These are phyloP conservation scores for Sphagnum contortum DNA, from an alignment of 225 moss, liverwort and hornwort genomes.

Conservation along the genomic window DNA sequence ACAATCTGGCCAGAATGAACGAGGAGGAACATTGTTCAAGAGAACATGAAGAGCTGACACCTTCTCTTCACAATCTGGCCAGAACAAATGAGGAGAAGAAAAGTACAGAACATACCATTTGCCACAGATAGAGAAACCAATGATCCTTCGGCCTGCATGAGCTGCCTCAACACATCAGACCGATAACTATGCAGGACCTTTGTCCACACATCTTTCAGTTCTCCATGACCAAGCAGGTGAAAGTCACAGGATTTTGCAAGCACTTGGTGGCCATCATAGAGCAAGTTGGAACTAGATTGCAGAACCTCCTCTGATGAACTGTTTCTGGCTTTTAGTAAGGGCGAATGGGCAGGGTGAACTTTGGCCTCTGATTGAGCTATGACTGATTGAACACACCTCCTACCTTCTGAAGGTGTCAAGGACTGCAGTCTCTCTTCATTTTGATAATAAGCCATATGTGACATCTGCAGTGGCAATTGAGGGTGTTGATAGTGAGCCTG, in stretches of 20 bases:
- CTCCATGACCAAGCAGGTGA: conserved; percentile 35
- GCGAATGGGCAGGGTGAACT: conserved; percentile 23
- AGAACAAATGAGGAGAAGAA: not conserved
- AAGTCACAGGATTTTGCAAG: conserved; percentile 13
- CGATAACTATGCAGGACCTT: conserved; percentile 48
- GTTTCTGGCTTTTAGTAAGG: conserved; percentile 6
- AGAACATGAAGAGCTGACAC: too few relatives aligned
- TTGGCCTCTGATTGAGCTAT: not conserved
- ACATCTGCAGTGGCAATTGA: too few relatives aligned
- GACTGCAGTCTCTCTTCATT: not conserved
- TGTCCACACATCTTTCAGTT: conserved; percentile 63
- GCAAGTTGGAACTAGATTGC: not conserved
- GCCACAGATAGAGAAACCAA: conserved; percentile 33
- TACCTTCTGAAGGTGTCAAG: not conserved
- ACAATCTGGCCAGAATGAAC: too few relatives aligned
- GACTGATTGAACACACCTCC: not conserved
- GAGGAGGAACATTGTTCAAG: too few relatives aligned
- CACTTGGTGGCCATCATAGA: not conserved
- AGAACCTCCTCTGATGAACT: conserved; percentile 19
- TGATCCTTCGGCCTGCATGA: conserved; percentile 63
- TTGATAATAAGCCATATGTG: too few relatives aligned
- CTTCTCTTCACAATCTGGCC: not conserved
- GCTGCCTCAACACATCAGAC: conserved; percentile 56
- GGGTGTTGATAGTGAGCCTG: not conserved
- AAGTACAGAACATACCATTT: conserved; percentile 3